Percentiles rank a stretch among this genome's conserved stretches.
These are phyloP conservation scores for Oryza meyeriana DNA, from an alignment of 176 grass and related monocot genomes.

Conservation along the genomic window DNA sequence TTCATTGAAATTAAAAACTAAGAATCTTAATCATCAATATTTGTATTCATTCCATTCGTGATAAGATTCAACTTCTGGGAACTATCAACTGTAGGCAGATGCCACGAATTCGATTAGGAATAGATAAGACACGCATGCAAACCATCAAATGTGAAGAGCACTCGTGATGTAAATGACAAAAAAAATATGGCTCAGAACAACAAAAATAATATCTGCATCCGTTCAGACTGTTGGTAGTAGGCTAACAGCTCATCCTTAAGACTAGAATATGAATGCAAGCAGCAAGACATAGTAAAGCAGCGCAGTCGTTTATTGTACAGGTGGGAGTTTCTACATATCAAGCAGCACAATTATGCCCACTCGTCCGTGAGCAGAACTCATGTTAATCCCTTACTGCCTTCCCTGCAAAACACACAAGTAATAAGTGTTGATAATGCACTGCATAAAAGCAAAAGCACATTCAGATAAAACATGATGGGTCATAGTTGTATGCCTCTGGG, in stretches of 20 bases:
- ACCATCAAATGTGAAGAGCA: not conserved
- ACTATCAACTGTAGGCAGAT: not conserved
- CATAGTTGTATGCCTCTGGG: not conserved
- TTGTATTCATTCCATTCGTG: too few relatives aligned
- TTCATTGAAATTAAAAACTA: not conserved
- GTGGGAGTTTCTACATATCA: slow-evolving; percentile 30
- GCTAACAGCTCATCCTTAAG: not conserved
- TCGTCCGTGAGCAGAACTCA: not conserved
- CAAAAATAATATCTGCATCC: not conserved
- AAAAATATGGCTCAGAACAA: not conserved
- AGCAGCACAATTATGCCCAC: not conserved
- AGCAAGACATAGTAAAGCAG: not conserved
- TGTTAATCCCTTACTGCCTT: slow-evolving; percentile 30
- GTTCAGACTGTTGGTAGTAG: not conserved
- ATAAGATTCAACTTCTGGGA: not conserved
- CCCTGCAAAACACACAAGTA: slow-evolving; percentile 26
- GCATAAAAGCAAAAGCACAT: not conserved
- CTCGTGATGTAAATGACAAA: not conserved
- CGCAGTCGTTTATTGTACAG: slow-evolving; percentile 43
- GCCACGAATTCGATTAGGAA: not conserved
- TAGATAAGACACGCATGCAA: not conserved
- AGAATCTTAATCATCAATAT: not conserved
- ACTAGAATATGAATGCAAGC: not conserved
- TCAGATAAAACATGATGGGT: not conserved
- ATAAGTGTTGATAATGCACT: not conserved